Conservation (phyloP, 768 basidiomycete genomes). For the Jaapia argillacea region DNA sequence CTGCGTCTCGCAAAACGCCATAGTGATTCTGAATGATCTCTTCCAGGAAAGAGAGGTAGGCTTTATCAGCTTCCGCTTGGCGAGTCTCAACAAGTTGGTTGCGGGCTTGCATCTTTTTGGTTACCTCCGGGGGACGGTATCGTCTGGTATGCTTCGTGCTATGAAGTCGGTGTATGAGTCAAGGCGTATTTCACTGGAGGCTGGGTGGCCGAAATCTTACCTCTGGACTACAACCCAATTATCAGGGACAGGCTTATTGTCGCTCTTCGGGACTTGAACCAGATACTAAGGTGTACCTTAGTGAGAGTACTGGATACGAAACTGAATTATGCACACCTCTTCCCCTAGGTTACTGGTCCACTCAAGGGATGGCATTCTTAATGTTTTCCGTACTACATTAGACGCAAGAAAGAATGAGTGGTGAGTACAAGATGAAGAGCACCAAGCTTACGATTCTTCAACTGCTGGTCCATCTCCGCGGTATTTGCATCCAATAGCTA, state of each 20-base stretch:
- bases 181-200: no score
- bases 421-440: no score
- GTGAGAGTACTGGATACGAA: neutral
- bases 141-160: constrained; percentile 68
- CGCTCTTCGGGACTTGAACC: constrained; percentile 64
- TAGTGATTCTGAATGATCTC: constrained; percentile 67
- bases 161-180: neutral
- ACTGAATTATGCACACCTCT: constrained; percentile 31
- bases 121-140: constrained; percentile 67
- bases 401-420: constrained; percentile 3
- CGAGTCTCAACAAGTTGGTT: constrained; percentile 69
- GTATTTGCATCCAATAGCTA: no score
- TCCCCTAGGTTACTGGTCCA: constrained; percentile 59
- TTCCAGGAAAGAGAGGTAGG: constrained; percentile 56
- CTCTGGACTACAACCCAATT: constrained; percentile 31
- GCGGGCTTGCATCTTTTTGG: constrained; percentile 53
- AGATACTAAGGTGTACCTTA: constrained; percentile 50
- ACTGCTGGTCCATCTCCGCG: no score
- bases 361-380: constrained; percentile 65
- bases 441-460: no score
- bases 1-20: constrained; percentile 57
- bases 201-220: neutral
- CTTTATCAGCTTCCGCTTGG: constrained; percentile 51
- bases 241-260: constrained; percentile 31
- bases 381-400: constrained; percentile 50